Evolutionary conservation across 495 filamentous ascomycete genomes (phyloP), one percentile per base, ranked within the genome.

Genomic region (Lineolata rhizophorae): DNA sequence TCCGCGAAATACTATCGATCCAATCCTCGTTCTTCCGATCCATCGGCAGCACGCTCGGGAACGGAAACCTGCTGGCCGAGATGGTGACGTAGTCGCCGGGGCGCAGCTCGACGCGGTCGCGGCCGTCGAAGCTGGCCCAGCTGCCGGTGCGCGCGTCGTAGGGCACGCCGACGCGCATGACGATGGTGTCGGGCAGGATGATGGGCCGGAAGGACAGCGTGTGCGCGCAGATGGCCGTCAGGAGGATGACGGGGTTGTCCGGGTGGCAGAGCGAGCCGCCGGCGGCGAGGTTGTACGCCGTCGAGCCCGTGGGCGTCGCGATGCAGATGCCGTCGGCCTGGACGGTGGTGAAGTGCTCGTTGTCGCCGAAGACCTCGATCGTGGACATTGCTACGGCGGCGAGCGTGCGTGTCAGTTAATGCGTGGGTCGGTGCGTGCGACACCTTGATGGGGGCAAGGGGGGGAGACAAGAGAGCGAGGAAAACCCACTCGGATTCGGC

Each of bases 41-140:
- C 12, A 71, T 64, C 8, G 74, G 70, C 53, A 85, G 62, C 1
- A 97, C 80, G 35, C 73, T 79, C 3, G 87, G 81, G 55, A 95
- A 97, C 0, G 87, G 87, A 45, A 81, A 97, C 38, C 85, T 61
- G 13, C 73, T 81, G 2, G 90, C 90, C 29, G 77, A 83, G 28
- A 97, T 81, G 0, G 85, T 95, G 18, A 95, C 81, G 48, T 94
- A 94, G 55, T 97, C 87, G 5, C 87, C 87, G 0, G 82, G 80
- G 27, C 60, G 55, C 35, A 97, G 55, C 57, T 95, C 87, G 26
- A 92, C 57, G 40, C 71, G 68, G 37, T 10, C 13, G n/a, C 13
- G 10, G 6, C 87, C 87, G 49, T 97, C 87, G 54, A 97, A 97
- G 49, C 82, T 91, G 22, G 83, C 90, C 90, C 90, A 97, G 29